Evolutionary conservation across 1,139 yeast genomes (phyloP).

Genomic region (Arxiozyma heterogenica): DNA sequence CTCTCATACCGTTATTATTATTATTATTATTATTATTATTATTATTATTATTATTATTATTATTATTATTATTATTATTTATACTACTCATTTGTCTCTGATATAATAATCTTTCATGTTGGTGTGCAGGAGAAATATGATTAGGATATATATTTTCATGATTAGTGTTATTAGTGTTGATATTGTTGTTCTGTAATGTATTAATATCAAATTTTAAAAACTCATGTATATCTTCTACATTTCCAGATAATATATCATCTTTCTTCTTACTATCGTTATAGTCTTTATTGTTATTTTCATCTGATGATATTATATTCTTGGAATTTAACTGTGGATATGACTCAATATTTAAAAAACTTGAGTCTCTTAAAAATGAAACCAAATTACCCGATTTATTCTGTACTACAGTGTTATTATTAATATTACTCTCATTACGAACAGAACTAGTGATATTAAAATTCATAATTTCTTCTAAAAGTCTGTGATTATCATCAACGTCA

Average conservation of each 20-base stretch:
- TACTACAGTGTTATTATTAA: background rate
- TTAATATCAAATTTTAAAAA: constrained; percentile 4
- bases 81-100: constrained; percentile 7
- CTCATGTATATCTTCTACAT: constrained; percentile 4
- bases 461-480: constrained; percentile 14
- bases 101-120: constrained; percentile 19
- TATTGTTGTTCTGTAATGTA: background rate
- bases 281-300: background rate
- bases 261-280: background rate
- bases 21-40: background rate
- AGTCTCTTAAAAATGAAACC: background rate
- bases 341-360: background rate
- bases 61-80: background rate
- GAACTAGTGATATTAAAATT: constrained; percentile 1
- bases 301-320: background rate
- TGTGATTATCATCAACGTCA: constrained; percentile 11
- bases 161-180: background rate
- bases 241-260: background rate
- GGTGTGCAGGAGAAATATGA: constrained; percentile 19
- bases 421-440: background rate
- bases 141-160: constrained; percentile 9
- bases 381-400: background rate
- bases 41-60: background rate
- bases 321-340: constrained; percentile 3
- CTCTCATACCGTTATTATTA: background rate